Evolutionary conservation across 140 eudicot genomes (phyloP).

Genomic region (Ambrosia hybrid): DNA sequence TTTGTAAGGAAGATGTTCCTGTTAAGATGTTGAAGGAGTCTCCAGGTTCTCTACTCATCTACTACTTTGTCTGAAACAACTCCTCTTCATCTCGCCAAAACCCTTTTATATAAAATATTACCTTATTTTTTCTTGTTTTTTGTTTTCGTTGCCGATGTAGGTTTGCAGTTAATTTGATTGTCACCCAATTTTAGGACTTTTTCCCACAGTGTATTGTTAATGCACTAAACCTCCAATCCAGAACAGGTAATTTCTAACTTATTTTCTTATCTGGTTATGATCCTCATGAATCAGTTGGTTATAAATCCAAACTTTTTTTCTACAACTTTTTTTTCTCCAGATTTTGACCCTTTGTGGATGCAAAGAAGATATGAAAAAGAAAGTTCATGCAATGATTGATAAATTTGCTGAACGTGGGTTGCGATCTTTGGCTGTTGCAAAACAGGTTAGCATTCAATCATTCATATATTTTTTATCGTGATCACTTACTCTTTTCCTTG

Average conservation of each 20-base stretch:
- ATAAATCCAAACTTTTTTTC: neutral
- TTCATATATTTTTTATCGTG: neutral
- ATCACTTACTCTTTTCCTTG: slow-evolving; percentile 8
- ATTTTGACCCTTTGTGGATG: slow-evolving; percentile 58
- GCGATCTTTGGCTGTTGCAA: slow-evolving; percentile 71
- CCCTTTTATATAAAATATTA: no score
- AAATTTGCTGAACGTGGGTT: slow-evolving; percentile 82
- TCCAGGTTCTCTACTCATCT: no score
- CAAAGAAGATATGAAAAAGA: slow-evolving; percentile 73
- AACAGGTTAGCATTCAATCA: slow-evolving; percentile 45
- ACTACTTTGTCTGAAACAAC: no score
- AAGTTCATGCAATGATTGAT: slow-evolving; percentile 63
- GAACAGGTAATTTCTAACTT: slow-evolving; percentile 53
- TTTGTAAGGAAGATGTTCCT: no score
- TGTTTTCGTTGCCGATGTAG: no score
- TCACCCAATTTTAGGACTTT: no score
- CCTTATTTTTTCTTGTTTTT: no score
- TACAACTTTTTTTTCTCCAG: slow-evolving; percentile 30
- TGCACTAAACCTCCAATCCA: no score
- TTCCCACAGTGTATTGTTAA: no score
- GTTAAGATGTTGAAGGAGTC: no score
- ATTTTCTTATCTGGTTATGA: neutral
- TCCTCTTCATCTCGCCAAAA: no score
- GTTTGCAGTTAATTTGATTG: no score
- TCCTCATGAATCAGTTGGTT: neutral